Evolutionary conservation across 352 stramenopile genomes (phyloP).

Genomic region (Pythium biforme): DNA sequence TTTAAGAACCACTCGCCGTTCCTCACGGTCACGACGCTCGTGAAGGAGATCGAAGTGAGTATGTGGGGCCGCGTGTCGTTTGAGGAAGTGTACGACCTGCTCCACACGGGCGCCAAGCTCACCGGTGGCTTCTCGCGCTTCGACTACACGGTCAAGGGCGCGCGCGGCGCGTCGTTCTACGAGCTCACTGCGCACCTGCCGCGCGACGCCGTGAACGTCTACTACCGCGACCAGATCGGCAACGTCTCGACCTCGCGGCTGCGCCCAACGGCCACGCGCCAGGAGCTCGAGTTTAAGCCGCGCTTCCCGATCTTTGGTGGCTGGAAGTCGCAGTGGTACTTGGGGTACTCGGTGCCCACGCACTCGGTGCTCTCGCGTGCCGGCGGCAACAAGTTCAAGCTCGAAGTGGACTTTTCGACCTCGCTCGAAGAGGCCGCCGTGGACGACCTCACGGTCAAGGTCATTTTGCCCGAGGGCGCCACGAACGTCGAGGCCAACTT

Average conservation of each 20-base stretch:
- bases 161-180: slow-evolving; percentile 74
- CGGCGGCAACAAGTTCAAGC: slow-evolving; percentile 70
- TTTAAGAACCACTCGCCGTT: slow-evolving; percentile 89
- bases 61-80: slow-evolving; percentile 89
- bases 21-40: slow-evolving; percentile 79
- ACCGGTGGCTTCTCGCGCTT: slow-evolving; percentile 87
- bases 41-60: slow-evolving; percentile 87
- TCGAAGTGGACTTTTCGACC: slow-evolving; percentile 86
- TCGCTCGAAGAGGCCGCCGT: slow-evolving; percentile 73
- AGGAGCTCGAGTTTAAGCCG: slow-evolving; percentile 79
- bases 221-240: slow-evolving; percentile 91
- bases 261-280: slow-evolving; percentile 42
- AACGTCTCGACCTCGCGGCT: slow-evolving; percentile 87
- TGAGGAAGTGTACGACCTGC: slow-evolving; percentile 87
- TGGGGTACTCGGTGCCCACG: slow-evolving; percentile 86
- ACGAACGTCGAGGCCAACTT: slow-evolving; percentile 78
- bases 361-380: slow-evolving; percentile 69
- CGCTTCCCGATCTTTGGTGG: slow-evolving; percentile 88
- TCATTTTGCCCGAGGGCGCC: slow-evolving; percentile 82
- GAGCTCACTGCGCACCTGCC: slow-evolving; percentile 68
- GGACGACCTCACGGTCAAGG: slow-evolving; percentile 85
- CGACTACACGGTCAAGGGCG: slow-evolving; percentile 72
- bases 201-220: slow-evolving; percentile 81
- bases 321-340: slow-evolving; percentile 89
- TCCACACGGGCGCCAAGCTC: slow-evolving; percentile 82